These are phyloP conservation scores for Glycine soja DNA, from an alignment of 306 rosid genomes.

Conservation along the genomic window DNA sequence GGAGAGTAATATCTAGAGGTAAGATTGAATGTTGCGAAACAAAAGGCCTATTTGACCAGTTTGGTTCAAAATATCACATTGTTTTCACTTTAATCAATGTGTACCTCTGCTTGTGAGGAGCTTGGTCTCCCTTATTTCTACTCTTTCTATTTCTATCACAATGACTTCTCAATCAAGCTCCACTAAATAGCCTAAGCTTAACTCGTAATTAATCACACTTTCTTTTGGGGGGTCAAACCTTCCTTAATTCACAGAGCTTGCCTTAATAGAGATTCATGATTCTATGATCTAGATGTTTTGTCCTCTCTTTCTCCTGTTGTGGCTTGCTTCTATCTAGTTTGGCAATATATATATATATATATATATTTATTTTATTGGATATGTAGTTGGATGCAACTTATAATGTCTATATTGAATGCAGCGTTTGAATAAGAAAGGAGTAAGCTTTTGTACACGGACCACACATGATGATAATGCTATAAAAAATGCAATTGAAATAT, in stretches of 20 bases:
- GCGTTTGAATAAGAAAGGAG: slow-evolving; percentile 79
- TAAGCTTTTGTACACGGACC: slow-evolving; percentile 78
- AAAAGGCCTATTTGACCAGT: too few species aligned
- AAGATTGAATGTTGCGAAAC: too few species aligned
- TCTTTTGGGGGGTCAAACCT: too few species aligned
- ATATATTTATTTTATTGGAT: background rate
- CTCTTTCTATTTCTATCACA: background rate
- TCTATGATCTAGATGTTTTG: slow-evolving; percentile 1
- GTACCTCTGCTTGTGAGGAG: background rate
- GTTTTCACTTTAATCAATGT: background rate
- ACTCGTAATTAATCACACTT: background rate
- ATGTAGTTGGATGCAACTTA: slow-evolving; percentile 30
- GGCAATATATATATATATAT: background rate
- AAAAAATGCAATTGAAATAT: slow-evolving; percentile 84
- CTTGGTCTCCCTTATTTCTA: slow-evolving; percentile 16
- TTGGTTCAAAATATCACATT: background rate
- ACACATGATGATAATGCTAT: slow-evolving; percentile 90
- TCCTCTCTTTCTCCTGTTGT: background rate
- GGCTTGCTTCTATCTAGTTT: background rate
- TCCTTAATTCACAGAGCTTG: background rate
- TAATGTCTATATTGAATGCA: slow-evolving; percentile 54
- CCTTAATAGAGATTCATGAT: background rate
- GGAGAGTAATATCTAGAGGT: too few species aligned
- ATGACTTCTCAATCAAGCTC: background rate
- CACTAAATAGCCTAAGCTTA: background rate